Conservation (phyloP, 2,329 filamentous ascomycete genomes). For the Paramyrothecium roridum region DNA sequence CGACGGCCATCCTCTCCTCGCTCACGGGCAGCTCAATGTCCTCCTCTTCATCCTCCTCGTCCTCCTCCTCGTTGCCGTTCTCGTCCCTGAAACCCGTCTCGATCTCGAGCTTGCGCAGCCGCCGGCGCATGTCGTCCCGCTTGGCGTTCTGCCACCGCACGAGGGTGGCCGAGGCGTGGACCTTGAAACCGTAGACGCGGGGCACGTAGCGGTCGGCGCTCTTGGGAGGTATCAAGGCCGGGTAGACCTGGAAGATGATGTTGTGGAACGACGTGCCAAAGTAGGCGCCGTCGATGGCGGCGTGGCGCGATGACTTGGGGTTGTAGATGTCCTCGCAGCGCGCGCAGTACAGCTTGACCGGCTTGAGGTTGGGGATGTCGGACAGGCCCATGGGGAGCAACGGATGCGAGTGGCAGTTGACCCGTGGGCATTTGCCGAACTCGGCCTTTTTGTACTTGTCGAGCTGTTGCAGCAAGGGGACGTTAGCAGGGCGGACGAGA, state of each 20-base stretch:
- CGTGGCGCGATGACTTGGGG: constrained; percentile 94
- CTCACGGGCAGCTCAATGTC: constrained; percentile 33
- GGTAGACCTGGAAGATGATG: constrained; percentile 98
- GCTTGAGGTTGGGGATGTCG: constrained; percentile 81
- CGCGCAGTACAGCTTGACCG: constrained; percentile 95
- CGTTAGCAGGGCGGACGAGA: neutral
- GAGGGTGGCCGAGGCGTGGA: constrained; percentile 84
- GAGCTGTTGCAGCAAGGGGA: constrained; percentile 57
- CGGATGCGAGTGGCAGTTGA: constrained; percentile 90
- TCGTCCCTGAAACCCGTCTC: constrained; percentile 79
- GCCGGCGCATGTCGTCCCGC: constrained; percentile 76
- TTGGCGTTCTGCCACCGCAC: constrained; percentile 86
- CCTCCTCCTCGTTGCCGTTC: constrained; percentile 54
- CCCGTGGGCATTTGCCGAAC: constrained; percentile 96
- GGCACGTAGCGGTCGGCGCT: constrained; percentile 83
- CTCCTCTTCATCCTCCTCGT: constrained; percentile 61
- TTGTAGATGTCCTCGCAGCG: constrained; percentile 99
- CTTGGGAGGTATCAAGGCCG: constrained; percentile 83
- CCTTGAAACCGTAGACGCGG: constrained; percentile 90
- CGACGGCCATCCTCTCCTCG: constrained; percentile 11
- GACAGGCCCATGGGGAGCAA: constrained; percentile 93
- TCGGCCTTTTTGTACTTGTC: constrained; percentile 99
- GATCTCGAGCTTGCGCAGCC: constrained; percentile 68
- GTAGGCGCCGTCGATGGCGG: constrained; percentile 93
- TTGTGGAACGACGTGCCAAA: constrained; percentile 98